Evolutionary conservation across 371 early-diverging fungal genomes (phyloP).

Genomic region (Amoeboaphelidium protococcarum): DNA sequence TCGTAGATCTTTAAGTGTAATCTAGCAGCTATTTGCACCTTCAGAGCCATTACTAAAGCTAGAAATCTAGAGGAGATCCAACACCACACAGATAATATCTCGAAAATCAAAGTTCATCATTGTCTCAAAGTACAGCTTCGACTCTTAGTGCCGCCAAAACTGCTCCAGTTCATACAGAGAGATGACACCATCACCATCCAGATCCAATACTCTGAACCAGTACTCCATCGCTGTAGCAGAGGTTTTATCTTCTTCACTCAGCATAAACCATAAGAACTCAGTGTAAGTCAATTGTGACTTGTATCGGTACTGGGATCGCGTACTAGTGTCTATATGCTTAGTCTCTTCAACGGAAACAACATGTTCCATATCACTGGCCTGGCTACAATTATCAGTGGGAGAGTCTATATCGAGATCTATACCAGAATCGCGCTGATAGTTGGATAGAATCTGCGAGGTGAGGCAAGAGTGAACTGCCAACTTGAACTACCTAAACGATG

Average conservation of each 20-base stretch:
- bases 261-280: constrained; percentile 27
- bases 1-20: background rate
- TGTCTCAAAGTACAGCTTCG: background rate
- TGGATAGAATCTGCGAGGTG: background rate
- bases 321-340: background rate
- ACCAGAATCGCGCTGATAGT: background rate
- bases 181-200: constrained; percentile 63
- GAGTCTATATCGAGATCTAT: background rate
- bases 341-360: background rate
- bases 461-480: background rate
- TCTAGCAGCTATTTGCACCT: background rate
- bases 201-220: constrained; percentile 77
- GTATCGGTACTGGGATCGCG: background rate
- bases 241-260: constrained; percentile 64
- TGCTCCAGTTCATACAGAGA: constrained; percentile 53
- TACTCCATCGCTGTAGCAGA: constrained; percentile 51
- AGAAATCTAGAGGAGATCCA: no score
- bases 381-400: background rate
- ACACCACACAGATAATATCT: background rate
- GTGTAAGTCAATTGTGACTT: background rate
- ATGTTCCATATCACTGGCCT: no score
- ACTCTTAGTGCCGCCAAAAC: constrained; percentile 54
- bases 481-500: background rate
- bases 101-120: background rate
- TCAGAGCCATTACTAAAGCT: background rate